These are phyloP conservation scores for Penicillium sp. DNA, from an alignment of 2,329 filamentous ascomycete genomes.

Conservation along the genomic window DNA sequence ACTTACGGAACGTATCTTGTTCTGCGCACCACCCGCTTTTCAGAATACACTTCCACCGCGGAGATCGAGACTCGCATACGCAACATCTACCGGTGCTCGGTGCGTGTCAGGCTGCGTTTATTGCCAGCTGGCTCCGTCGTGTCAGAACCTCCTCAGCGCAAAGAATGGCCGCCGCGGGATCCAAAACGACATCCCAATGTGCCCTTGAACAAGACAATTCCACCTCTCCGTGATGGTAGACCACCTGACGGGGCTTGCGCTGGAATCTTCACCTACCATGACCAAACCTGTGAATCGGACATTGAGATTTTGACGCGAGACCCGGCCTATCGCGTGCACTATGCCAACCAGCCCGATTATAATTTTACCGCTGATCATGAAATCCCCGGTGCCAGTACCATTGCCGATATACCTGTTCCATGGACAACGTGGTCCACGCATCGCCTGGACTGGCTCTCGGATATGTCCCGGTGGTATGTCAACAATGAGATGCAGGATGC, in stretches of 20 bases:
- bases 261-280: conserved; percentile 53
- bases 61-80: conserved; percentile 50
- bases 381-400: conserved; percentile 36
- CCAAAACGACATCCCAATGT: not conserved
- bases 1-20: conserved; percentile 45
- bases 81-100: conserved; percentile 49
- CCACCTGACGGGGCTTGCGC: conserved; percentile 51
- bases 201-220: not conserved
- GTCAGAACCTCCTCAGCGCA: conserved; percentile 12
- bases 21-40: conserved; percentile 47
- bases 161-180: conserved; percentile 7
- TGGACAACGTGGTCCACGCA: conserved; percentile 46
- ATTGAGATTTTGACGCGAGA: conserved; percentile 56
- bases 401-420: conserved; percentile 31
- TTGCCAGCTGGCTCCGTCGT: conserved; percentile 23
- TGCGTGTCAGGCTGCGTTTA: conserved; percentile 51
- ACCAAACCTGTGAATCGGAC: conserved; percentile 51
- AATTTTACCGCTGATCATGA: conserved; percentile 33
- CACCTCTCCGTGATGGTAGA: conserved; percentile 1
- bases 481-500: conserved; percentile 31
- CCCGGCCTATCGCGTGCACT: conserved; percentile 43
- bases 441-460: conserved; percentile 43
- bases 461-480: conserved; percentile 40
- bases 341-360: conserved; percentile 47
- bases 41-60: conserved; percentile 48